Percentiles rank a stretch among this genome's conserved stretches.
Conservation (phyloP, 2,329 filamentous ascomycete species). For the Magnaporthales sp. region DNA sequence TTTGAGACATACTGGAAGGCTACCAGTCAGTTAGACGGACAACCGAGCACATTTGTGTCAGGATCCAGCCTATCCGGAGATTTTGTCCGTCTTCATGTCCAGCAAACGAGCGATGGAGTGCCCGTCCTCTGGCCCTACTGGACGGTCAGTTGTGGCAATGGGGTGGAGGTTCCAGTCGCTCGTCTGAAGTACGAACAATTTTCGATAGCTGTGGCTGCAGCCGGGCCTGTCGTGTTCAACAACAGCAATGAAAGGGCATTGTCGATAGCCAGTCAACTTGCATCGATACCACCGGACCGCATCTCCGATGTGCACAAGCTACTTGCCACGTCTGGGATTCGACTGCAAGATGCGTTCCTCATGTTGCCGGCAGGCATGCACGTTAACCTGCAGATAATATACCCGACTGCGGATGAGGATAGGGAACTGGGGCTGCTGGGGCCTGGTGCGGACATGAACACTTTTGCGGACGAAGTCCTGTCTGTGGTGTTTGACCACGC, state of each 20-base stretch:
- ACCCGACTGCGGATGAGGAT: slow-evolving; percentile 71
- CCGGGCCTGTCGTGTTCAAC: slow-evolving; percentile 7
- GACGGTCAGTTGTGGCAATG: slow-evolving; percentile 63
- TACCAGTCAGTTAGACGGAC: slow-evolving; percentile 83
- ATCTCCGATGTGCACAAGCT: slow-evolving; percentile 62
- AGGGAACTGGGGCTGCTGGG: slow-evolving; percentile 54
- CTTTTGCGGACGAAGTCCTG: slow-evolving; percentile 75
- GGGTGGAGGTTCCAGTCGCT: slow-evolving; percentile 71
- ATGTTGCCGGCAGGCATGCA: slow-evolving; percentile 73
- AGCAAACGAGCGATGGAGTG: slow-evolving; percentile 79
- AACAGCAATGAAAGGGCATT: slow-evolving; percentile 16
- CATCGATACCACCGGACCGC: slow-evolving; percentile 27
- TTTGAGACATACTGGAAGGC: slow-evolving; percentile 99
- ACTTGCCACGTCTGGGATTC: slow-evolving; percentile 68
- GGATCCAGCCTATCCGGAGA: slow-evolving; percentile 94
- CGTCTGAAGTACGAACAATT: slow-evolving; percentile 71
- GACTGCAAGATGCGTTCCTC: slow-evolving; percentile 66
- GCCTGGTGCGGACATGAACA: slow-evolving; percentile 74
- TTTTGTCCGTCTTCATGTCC: slow-evolving; percentile 85
- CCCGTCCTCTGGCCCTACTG: slow-evolving; percentile 84
- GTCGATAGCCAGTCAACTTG: slow-evolving; percentile 34
- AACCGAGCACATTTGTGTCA: slow-evolving; percentile 80
- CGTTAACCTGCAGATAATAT: slow-evolving; percentile 85
- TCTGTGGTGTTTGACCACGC: slow-evolving; percentile 88
- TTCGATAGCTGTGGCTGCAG: slow-evolving; percentile 26